phyloP scores from a whole-genome alignment of 352 stramenopile species.

The Globisporangium mamillatum region DNA sequence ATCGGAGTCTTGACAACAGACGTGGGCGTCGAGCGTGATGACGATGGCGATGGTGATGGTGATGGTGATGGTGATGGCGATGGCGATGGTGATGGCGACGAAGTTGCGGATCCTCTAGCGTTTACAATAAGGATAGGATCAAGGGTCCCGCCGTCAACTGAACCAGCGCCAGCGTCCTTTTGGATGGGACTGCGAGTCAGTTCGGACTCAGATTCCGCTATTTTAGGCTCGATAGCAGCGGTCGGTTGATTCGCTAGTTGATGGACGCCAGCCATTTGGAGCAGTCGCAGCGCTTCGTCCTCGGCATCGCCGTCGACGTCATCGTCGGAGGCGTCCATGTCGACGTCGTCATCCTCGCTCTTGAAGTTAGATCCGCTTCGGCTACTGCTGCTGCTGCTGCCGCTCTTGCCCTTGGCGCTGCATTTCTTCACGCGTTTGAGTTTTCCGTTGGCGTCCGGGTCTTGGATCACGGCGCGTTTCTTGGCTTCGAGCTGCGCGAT shows the following conservation, averaged over 20 bases:
- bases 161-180: neutral
- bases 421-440: slow-evolving; percentile 67
- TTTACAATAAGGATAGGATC: neutral
- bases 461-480: slow-evolving; percentile 59
- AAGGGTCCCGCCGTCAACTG: neutral
- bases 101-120: neutral
- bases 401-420: slow-evolving; percentile 12
- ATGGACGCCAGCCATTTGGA: slow-evolving; percentile 10
- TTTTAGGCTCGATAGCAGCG: slow-evolving; percentile 4
- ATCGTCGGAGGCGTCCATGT: slow-evolving; percentile 16
- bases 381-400: neutral
- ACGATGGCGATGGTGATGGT: too few species aligned
- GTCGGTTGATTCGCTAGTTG: neutral
- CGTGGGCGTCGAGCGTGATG: neutral
- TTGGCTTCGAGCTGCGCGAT: slow-evolving; percentile 66
- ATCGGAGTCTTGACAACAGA: slow-evolving; percentile 6
- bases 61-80: too few species aligned
- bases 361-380: neutral
- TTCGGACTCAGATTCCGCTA: slow-evolving; percentile 4
- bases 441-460: slow-evolving; percentile 59
- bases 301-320: slow-evolving; percentile 5
- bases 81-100: neutral
- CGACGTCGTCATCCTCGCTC: slow-evolving; percentile 9
- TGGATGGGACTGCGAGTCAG: neutral
- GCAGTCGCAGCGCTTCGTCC: slow-evolving; percentile 14